These are phyloP conservation scores for Xylariaceae sp. DNA, from an alignment of 2,329 filamentous ascomycete species.

Conservation along the genomic window DNA sequence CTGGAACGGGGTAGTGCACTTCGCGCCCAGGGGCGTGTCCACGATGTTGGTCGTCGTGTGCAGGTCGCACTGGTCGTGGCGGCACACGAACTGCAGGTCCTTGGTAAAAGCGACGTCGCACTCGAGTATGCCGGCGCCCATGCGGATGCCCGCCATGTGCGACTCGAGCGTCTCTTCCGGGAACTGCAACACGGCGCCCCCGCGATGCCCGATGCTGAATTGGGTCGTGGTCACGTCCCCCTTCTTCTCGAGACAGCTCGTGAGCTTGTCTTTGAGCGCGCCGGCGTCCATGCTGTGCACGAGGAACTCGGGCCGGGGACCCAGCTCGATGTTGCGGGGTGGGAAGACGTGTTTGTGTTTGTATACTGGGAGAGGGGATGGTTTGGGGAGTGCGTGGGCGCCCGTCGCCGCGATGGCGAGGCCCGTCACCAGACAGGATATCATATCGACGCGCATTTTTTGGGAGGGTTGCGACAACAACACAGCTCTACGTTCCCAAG, in stretches of 20 bases:
- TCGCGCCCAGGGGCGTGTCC: constrained; percentile 53
- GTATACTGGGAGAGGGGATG: too few relatives aligned
- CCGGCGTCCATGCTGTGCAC: constrained; percentile 57
- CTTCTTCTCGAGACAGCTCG: constrained; percentile 50
- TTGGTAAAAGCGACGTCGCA: constrained; percentile 64
- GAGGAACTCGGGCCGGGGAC: constrained; percentile 60
- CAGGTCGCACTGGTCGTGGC: constrained; percentile 62
- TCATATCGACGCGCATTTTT: constrained; percentile 8
- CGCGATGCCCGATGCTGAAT: constrained; percentile 59
- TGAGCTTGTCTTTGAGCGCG: constrained; percentile 53
- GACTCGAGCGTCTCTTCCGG: constrained; percentile 60
- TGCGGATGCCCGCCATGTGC: constrained; percentile 56
- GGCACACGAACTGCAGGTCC: constrained; percentile 61
- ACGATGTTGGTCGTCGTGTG: constrained; percentile 67
- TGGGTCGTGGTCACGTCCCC: constrained; percentile 45
- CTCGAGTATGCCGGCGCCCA: constrained; percentile 62
- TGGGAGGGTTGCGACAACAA: not conserved
- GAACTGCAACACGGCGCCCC: constrained; percentile 56
- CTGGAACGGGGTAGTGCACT: constrained; percentile 58
- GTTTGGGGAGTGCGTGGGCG: constrained; percentile 6
- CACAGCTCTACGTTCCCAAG: too few relatives aligned
- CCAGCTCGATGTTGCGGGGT: constrained; percentile 47
- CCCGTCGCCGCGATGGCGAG: not conserved
- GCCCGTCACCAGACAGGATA: constrained; percentile 2
- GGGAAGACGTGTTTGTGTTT: too few relatives aligned